Evolutionary conservation across 208 protist species (phyloP), one percentile per base, ranked within the genome.

Genomic region (Tritrichomonas musculus): DNA sequence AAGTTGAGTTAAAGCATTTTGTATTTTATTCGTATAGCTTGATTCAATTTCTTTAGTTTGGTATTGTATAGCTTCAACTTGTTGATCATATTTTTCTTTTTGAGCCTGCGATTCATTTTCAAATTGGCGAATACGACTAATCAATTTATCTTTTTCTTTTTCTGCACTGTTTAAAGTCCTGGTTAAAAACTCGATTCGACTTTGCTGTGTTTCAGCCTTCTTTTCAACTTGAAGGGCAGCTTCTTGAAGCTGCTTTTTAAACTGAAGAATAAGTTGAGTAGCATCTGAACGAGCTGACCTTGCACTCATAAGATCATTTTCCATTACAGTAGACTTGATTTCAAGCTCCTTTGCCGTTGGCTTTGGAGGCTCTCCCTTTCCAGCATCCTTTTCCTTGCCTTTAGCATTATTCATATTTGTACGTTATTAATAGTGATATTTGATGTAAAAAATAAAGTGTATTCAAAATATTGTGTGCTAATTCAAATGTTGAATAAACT

Each of bases 21-120:
- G 77, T 39, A 88, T 88, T 60, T 88, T 88, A 5, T 13, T 33
- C 57, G 53, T 53, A 27, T 44, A 57, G 30, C 39, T 88, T 39
- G 41, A 33, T 88, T 88, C 77, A 27, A 60, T 30, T 88, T 88
- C 77, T 3, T 39, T 41, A 20, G 77, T 22, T 39, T 88, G 77
- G 47, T 88, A 57, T 39, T 88, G 77, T 20, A 88, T 53, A 14
- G 77, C 41, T 57, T 88, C 77, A 14, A 88, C 77, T 30, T 57
- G 77, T n/a, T 44, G 47, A 13, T 88, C 47, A 30, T 88, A 57
- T 57, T 88, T 88, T 57, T 88, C 77, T 39, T 88, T 88, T 50
- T 88, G 77, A 8, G 47, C 33, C 17, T 88, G 47, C 22, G 57
- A 20, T 88, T 88, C 77, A 22, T 53, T 88, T 88, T 88, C 47